Evolutionary conservation across 2,329 filamentous ascomycete species (phyloP), one percentile per base, ranked within the genome.

Genomic region (Penicillium griseofulvum): DNA sequence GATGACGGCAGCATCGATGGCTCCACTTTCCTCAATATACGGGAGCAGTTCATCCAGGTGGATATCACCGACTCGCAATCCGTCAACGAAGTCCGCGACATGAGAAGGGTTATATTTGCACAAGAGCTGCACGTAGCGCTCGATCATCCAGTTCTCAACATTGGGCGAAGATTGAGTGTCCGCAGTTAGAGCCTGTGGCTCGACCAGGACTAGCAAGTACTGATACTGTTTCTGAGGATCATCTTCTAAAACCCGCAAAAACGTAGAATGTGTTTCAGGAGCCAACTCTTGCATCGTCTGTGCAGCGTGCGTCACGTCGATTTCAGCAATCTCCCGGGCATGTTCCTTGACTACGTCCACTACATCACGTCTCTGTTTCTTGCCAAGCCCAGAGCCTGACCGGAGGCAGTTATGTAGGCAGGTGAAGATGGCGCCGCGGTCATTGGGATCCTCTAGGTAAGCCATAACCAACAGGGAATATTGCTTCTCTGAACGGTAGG

Each of bases 1-100:
- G 1, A 96, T 85, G 7, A 99, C 90, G 0, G 91, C 93, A 5
- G 92, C 95, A 76, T 99, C 94, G 43, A 99, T 85, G 5, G 94
- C 90, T 1, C 92, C 92, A 39, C 87, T 91, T 59, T 88, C 84
- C 72, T 99, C 95, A 80, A 99, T 91, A 0, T 87, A 87, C 4
- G 92, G 91, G 8, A 99, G 80, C 1, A 99, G 81, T 49, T 86
- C 83, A 12, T 94, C 89, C 0, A 99, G 81, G 24, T 86, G 83
- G 28, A 99, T 76, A 68, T 97, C 87, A 11, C 88, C 86, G 3
- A 87, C 86, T 63, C 91, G 89, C 2, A 96, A 80, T 1, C 84
- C 71, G 36, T 88, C 86, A 28, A 97, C 84, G 70, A 94, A 99
- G 52, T 91, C 87, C 3, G 90, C 89, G 2, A 99, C 93, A 65